Evolutionary conservation across 2,329 filamentous ascomycete species (phyloP).

Genomic region (Dactylellina cionopaga): DNA sequence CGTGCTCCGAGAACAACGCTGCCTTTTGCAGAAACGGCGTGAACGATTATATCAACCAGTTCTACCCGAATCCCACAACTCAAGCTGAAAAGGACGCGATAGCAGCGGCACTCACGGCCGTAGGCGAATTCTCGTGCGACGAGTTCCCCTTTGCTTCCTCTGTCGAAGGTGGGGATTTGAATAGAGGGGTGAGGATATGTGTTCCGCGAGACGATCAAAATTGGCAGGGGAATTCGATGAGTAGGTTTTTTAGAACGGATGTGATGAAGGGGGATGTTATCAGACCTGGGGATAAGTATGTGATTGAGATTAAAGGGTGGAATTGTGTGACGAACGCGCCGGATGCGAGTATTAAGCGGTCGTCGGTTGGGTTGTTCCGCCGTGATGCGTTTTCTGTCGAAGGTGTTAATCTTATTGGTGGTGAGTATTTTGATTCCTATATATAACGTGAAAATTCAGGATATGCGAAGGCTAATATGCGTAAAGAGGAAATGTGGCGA

Average conservation of each 20-base stretch:
- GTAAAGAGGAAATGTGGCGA: conserved; percentile 18
- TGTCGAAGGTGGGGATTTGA: conserved; percentile 4
- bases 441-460: not conserved
- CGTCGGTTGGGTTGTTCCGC: not conserved
- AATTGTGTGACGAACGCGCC: conserved; percentile 7
- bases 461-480: not conserved
- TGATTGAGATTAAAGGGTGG: conserved; percentile 14
- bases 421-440: conserved; percentile 1
- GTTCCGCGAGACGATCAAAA: conserved; percentile 13
- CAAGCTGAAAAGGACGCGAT: not conserved
- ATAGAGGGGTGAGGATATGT: not conserved
- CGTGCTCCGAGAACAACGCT: not conserved
- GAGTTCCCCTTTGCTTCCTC: conserved; percentile 23
- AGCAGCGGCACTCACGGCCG: not conserved
- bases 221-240: conserved; percentile 11
- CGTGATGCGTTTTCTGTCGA: conserved; percentile 18
- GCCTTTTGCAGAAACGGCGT: conserved; percentile 10
- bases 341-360: not conserved
- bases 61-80: not conserved
- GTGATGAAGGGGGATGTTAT: conserved; percentile 4
- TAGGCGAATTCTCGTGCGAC: conserved; percentile 12
- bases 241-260: conserved; percentile 5
- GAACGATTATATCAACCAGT: conserved; percentile 13
- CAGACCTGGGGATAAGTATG: conserved; percentile 15
- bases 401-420: conserved; percentile 16